Evolutionary conservation across 1,284 basidiomycete species (phyloP).

Genomic region (Inonotus hispidus): DNA sequence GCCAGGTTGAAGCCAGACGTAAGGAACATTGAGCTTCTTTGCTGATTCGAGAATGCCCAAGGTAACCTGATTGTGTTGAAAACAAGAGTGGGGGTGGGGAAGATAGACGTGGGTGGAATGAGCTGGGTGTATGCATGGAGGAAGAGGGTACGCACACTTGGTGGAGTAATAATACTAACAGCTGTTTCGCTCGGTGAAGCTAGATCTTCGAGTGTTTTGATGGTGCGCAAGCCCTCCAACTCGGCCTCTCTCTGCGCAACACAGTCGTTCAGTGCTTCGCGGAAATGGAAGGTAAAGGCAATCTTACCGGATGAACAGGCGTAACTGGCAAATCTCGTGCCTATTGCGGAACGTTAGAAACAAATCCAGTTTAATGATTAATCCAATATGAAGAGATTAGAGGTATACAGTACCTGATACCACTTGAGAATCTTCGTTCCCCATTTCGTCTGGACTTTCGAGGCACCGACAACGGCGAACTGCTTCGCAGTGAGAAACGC

Average conservation of each 20-base stretch:
- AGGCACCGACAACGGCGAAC: conserved; percentile 77
- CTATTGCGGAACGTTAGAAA: conserved; percentile 68
- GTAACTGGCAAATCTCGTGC: conserved; percentile 55
- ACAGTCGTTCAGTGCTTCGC: not conserved
- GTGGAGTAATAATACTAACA: conserved; percentile 74
- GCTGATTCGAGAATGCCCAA: conserved; percentile 59
- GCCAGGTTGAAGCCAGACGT: conserved; percentile 84
- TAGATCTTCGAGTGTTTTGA: conserved; percentile 54
- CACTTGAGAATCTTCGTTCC: conserved; percentile 57
- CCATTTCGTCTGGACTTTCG: conserved; percentile 68
- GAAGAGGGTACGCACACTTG: conserved; percentile 42
- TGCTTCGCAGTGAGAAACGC: conserved; percentile 55
- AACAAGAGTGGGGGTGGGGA: not conserved
- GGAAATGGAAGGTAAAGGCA: not conserved
- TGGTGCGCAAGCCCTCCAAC: conserved; percentile 54
- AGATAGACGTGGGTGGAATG: conserved; percentile 1
- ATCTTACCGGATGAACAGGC: conserved; percentile 61
- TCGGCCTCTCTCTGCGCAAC: conserved; percentile 53
- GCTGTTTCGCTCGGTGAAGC: conserved; percentile 62
- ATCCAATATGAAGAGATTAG: not conserved
- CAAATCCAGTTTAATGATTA: not conserved
- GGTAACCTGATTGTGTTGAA: too few species aligned
- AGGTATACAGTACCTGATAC: conserved; percentile 8
- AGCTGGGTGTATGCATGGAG: not conserved
- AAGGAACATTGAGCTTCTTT: conserved; percentile 54